Percentiles rank a stretch among this genome's conserved stretches.
Conservation (phyloP, 768 basidiomycete species). For the Nidularia pulvinata region DNA sequence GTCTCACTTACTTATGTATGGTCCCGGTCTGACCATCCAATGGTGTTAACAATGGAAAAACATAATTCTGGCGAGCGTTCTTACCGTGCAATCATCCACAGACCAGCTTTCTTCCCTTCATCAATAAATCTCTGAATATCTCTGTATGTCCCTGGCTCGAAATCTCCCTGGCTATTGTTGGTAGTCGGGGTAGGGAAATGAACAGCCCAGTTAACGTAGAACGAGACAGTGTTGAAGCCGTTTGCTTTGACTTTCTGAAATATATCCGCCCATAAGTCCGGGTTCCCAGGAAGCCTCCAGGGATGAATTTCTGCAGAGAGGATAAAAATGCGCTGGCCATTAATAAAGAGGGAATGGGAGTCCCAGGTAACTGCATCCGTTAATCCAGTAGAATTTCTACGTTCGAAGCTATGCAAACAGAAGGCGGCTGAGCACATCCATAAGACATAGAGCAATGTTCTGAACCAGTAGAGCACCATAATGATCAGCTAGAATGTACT, state of each 20-base stretch:
- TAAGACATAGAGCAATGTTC: too few species aligned
- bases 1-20: slow-evolving; percentile 54
- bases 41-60: background rate
- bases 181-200: slow-evolving; percentile 48
- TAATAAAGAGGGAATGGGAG: slow-evolving; percentile 54
- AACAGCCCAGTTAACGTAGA: slow-evolving; percentile 60
- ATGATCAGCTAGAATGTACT: too few species aligned
- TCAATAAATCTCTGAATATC: slow-evolving; percentile 54
- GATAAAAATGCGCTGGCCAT: slow-evolving; percentile 56
- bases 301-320: slow-evolving; percentile 66
- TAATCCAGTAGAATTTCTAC: slow-evolving; percentile 35
- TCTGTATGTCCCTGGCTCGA: slow-evolving; percentile 45
- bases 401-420: background rate
- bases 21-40: slow-evolving; percentile 41
- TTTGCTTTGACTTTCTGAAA: slow-evolving; percentile 64
- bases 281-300: slow-evolving; percentile 52
- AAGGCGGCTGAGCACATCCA: too few species aligned
- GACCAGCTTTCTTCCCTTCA: slow-evolving; percentile 45
- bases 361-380: slow-evolving; percentile 59
- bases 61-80: background rate
- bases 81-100: slow-evolving; percentile 57
- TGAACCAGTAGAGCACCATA: too few species aligned
- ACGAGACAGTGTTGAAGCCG: slow-evolving; percentile 62
- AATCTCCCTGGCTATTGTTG: slow-evolving; percentile 44
- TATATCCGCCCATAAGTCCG: slow-evolving; percentile 55